These are phyloP conservation scores for Quercus aquifolioides DNA, from an alignment of 306 rosid genomes.

Conservation along the genomic window DNA sequence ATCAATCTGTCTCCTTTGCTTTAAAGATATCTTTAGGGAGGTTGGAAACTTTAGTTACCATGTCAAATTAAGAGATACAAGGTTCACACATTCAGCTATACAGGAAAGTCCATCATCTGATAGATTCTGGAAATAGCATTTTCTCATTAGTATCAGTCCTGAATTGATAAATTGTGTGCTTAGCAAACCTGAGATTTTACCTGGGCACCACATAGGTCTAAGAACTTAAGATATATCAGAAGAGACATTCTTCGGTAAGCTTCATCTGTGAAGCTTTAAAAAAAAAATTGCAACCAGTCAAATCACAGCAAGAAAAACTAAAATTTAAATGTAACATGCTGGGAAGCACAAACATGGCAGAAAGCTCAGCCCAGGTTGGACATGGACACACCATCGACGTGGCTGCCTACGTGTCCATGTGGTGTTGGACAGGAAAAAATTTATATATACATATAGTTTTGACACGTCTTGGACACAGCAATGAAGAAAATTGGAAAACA, in stretches of 20 bases:
- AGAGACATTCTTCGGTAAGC: conserved; percentile 57
- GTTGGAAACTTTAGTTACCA: conserved; percentile 51
- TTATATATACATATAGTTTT: too few relatives aligned
- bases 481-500: too few relatives aligned
- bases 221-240: conserved; percentile 46
- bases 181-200: conserved; percentile 32
- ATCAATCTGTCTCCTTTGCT: neutral
- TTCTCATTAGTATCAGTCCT: conserved; percentile 12
- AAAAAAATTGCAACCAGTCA: conserved; percentile 13
- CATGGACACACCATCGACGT: too few relatives aligned
- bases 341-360: neutral
- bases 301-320: conserved; percentile 2
- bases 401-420: too few relatives aligned
- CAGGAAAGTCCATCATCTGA: conserved; percentile 66
- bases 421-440: too few relatives aligned
- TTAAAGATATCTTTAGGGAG: conserved; percentile 4
- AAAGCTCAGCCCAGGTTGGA: too few relatives aligned
- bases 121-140: conserved; percentile 52
- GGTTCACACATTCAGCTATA: conserved; percentile 61
- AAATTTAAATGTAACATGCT: neutral
- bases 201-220: conserved; percentile 91
- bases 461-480: too few relatives aligned
- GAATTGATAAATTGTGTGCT: conserved; percentile 1
- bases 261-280: conserved; percentile 61
- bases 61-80: conserved; percentile 68